phyloP scores from a whole-genome alignment of 140 eudicot species.

The Anethum foeniculum region DNA sequence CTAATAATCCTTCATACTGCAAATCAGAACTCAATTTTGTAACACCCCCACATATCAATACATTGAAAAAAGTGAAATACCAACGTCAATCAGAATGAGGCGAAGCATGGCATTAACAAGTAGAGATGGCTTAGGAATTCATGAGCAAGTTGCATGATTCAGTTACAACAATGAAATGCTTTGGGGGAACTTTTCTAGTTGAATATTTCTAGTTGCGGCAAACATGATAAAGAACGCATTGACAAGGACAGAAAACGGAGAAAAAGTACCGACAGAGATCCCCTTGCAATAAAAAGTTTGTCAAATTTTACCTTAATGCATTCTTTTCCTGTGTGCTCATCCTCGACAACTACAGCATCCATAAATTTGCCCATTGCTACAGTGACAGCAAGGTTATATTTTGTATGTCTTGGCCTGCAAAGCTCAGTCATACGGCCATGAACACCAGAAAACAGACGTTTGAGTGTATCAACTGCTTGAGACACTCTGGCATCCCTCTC shows the following conservation, averaged over 20 bases:
- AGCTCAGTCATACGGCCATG: conserved; percentile 99
- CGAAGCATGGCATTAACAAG: not conserved
- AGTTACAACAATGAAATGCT: not conserved
- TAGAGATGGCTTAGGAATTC: not conserved
- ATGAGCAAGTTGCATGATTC: not conserved
- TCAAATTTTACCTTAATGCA: conserved; percentile 73
- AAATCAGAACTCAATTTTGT: not conserved
- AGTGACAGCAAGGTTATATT: conserved; percentile 94
- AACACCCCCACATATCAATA: not conserved
- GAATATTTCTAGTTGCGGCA: not conserved
- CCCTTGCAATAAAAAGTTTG: not conserved
- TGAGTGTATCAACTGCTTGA: conserved; percentile 89
- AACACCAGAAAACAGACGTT: conserved; percentile 94
- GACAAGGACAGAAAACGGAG: not conserved
- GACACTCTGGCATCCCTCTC: conserved; percentile 88
- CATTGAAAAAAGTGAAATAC: not conserved
- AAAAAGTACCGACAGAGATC: not conserved
- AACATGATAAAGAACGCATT: not conserved
- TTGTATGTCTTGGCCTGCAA: conserved; percentile 84
- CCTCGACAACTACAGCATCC: conserved; percentile 99
- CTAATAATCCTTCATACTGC: not conserved
- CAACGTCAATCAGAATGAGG: not conserved
- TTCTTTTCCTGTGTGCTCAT: conserved; percentile 88
- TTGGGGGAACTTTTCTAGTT: not conserved
- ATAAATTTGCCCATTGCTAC: conserved; percentile 99